phyloP scores from a whole-genome alignment of 768 basidiomycete species.

The Boletus pseudo-olivaceus region DNA sequence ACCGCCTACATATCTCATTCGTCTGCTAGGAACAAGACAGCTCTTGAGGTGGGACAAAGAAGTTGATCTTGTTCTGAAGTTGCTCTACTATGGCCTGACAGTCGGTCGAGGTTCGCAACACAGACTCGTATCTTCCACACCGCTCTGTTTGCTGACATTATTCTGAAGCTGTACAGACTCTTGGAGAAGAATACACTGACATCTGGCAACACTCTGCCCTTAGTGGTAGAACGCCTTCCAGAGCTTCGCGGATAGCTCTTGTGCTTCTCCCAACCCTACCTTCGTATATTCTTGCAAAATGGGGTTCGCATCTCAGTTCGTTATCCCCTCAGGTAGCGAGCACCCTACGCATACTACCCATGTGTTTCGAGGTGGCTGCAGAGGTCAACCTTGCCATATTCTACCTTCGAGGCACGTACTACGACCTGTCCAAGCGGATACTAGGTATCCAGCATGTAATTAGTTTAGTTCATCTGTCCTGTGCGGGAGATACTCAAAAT shows the following conservation, averaged over 20 bases:
- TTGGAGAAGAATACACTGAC: constrained; percentile 91
- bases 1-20: constrained; percentile 9
- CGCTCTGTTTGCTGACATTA: constrained; percentile 7
- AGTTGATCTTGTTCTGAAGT: constrained; percentile 62
- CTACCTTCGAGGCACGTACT: constrained; percentile 77
- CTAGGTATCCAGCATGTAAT: constrained; percentile 68
- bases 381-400: constrained; percentile 81
- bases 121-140: background rate
- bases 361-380: constrained; percentile 48
- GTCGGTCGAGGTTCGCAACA: constrained; percentile 60
- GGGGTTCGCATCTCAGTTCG: constrained; percentile 39
- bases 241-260: constrained; percentile 45
- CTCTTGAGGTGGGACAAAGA: constrained; percentile 79
- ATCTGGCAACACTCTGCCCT: constrained; percentile 67
- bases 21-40: constrained; percentile 69
- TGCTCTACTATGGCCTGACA: constrained; percentile 72
- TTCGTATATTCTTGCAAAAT: constrained; percentile 54
- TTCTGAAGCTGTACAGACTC: constrained; percentile 64
- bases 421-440: constrained; percentile 65
- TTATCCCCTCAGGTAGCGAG: constrained; percentile 30
- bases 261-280: constrained; percentile 68
- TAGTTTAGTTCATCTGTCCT: background rate
- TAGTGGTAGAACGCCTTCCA: constrained; percentile 41
- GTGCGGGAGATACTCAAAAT: background rate
- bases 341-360: constrained; percentile 40